Base-by-base conservation (phyloP, 2,329 filamentous ascomycete species). In the Leptographium wingfieldii region DNA sequence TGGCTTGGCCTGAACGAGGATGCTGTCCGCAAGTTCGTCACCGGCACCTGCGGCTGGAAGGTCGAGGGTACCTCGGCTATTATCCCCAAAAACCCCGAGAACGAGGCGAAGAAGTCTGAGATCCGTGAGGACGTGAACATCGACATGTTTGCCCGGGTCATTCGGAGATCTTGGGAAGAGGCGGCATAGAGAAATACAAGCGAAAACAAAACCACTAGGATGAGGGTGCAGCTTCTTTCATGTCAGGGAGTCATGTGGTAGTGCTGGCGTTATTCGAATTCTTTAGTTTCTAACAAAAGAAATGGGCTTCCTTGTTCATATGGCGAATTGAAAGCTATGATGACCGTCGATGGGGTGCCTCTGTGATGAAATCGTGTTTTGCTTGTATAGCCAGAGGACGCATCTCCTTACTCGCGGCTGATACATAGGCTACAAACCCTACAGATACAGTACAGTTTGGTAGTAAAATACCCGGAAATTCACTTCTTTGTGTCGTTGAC, bases 101-200 rank as follows among this genome's bases (percentile, higher is more conserved):
- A 96, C 73, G 92, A 97, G 82, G 94, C 91, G 53, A 90, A 95
- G 80, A 94, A 94, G 74, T 87, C 91, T 49, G 88, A 96, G 73
- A 95, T 96, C 69, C 84, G 92, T 68, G 94, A 99, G 80, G 92
- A 94, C 66, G 94, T 99, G 70, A 90, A 88, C 74, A 86, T 95
- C 62, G 89, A 94, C 67, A 90, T 90, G 77, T 92, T 92, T 73
- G 78, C 83, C 58, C 80, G 90, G 66, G 85, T 95, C 63, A 84
- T 96, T 64, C 82, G 87, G 73, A 82, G 92, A 69, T 87, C 89
- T 56, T 96, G 91, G 80, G 91, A 96, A 77, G 88, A 92, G 73
- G 82, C 84, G 62, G 85, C 83, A 66, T 88, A 55, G n/a, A 31
- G 16, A n/a, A 19, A 46, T n/a, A 46, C 16, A n/a, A n/a, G 6